These are phyloP conservation scores for Hysterium pulicare DNA, from an alignment of 2,329 filamentous ascomycete genomes.

Conservation along the genomic window DNA sequence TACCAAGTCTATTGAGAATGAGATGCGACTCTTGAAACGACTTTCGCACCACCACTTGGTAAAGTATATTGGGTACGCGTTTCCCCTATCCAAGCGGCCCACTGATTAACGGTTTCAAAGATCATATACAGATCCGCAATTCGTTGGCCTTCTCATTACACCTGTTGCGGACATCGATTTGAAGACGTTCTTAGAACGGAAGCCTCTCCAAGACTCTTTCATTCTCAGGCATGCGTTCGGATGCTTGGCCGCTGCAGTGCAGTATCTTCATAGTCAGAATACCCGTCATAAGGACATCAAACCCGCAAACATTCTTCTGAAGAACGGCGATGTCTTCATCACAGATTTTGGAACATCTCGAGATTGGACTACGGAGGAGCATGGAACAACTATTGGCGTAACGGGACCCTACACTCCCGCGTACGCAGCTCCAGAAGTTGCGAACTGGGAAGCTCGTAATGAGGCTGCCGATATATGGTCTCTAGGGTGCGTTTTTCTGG, in stretches of 20 bases:
- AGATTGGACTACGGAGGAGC: conserved; percentile 8
- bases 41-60: conserved; percentile 19
- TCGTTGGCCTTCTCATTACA: conserved; percentile 20
- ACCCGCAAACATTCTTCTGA: conserved; percentile 20
- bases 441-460: neutral
- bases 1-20: conserved; percentile 13
- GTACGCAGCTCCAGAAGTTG: conserved; percentile 11
- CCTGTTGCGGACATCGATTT: conserved; percentile 7
- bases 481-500: conserved; percentile 3
- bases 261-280: conserved; percentile 14
- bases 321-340: conserved; percentile 9
- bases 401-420: conserved; percentile 1
- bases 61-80: conserved; percentile 9
- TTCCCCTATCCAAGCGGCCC: no score
- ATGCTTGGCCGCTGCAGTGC: conserved; percentile 14
- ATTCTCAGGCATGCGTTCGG: conserved; percentile 12
- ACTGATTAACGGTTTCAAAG: no score
- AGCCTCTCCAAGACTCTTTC: neutral
- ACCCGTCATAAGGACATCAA: conserved; percentile 24
- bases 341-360: conserved; percentile 19
- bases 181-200: neutral
- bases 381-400: conserved; percentile 9
- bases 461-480: conserved; percentile 6
- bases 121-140: conserved; percentile 18
- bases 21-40: conserved; percentile 16